Evolutionary conservation across 2,329 filamentous ascomycete genomes (phyloP), one percentile per base, ranked within the genome.

Genomic region (Xylaria sp.): DNA sequence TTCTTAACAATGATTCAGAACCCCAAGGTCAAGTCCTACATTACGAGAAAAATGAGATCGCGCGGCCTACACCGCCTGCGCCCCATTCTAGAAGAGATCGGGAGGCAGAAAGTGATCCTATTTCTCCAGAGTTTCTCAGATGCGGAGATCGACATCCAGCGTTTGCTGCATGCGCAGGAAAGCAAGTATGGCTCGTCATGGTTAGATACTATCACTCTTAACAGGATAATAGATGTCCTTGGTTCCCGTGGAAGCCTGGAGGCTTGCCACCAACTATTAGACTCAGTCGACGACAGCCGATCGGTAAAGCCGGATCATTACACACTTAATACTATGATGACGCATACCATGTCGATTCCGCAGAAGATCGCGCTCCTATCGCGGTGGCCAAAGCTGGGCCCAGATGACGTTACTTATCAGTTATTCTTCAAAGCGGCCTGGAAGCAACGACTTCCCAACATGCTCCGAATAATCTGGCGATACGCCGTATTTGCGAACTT

Each of bases 11-110:
- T 84, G 80, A 75, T 85, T 64, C 71, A 78, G 74, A 67, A 81
- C 76, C 76, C 83, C 63, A 72, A 80, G 48, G 69, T 77, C 56
- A 77, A 84, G 60, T 77, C 80, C 13, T 84, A 87, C 65, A 84
- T 89, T 71, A 81, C 85, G 59, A 79, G 78, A 66, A 85, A 50
- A 54, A 74, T 79, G 73, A 67, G 34, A 41, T 55, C 46, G 20
- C 74, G 72, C 34, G 72, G 73, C 5, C 65, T 79, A 2, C 60
- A 69, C 54, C 74, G 65, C 18, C 70, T 74, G 52, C 69, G 66
- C 13, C 67, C 72, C 12, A 62, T 75, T 25, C 67, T 70, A 12
- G 68, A 61, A 54, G 72, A 74, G 61, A 57, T 78, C 20, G 76
- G 73, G 37, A 72, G 73, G 37, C 71, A 78, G 31, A 73, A 72